These are phyloP conservation scores for Aspergillus fischeri DNA, from an alignment of 2,329 filamentous ascomycete genomes.

Conservation along the genomic window DNA sequence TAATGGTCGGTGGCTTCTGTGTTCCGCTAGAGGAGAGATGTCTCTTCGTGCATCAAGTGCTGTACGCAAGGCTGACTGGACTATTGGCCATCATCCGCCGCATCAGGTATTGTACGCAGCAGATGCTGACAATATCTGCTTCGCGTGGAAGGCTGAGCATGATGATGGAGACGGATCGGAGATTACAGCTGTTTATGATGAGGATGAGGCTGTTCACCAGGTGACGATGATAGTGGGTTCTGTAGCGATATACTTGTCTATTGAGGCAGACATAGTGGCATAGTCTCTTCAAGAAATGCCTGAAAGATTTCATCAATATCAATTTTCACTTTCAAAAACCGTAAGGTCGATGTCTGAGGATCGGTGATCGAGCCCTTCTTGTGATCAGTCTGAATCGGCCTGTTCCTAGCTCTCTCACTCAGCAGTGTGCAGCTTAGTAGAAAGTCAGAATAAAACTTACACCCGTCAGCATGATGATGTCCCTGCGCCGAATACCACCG, in stretches of 20 bases:
- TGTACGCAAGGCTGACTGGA: constrained; percentile 26
- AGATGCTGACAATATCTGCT: constrained; percentile 15
- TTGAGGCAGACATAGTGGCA: not conserved
- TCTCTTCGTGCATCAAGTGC: constrained; percentile 22
- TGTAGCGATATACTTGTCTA: not conserved
- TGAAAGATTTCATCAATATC: not conserved
- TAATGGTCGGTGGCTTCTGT: constrained; percentile 23
- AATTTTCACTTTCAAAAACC: no score
- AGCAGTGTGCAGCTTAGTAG: no score
- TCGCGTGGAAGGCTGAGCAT: constrained; percentile 23
- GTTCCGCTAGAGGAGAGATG: constrained; percentile 26
- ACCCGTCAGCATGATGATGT: not conserved
- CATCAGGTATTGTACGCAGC: constrained; percentile 24
- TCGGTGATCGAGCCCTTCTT: no score
- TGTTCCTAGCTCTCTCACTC: no score
- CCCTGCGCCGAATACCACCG: not conserved
- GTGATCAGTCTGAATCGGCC: no score
- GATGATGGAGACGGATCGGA: constrained; percentile 30
- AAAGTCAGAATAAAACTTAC: no score
- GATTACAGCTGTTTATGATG: constrained; percentile 27
- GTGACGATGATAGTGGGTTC: not conserved
- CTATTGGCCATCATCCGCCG: constrained; percentile 23
- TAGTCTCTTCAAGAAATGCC: not conserved
- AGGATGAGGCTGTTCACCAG: constrained; percentile 23
- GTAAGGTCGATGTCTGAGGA: no score